Conservation (phyloP, 2,329 filamentous ascomycete genomes). For the Dothideomycetidae sp. region DNA sequence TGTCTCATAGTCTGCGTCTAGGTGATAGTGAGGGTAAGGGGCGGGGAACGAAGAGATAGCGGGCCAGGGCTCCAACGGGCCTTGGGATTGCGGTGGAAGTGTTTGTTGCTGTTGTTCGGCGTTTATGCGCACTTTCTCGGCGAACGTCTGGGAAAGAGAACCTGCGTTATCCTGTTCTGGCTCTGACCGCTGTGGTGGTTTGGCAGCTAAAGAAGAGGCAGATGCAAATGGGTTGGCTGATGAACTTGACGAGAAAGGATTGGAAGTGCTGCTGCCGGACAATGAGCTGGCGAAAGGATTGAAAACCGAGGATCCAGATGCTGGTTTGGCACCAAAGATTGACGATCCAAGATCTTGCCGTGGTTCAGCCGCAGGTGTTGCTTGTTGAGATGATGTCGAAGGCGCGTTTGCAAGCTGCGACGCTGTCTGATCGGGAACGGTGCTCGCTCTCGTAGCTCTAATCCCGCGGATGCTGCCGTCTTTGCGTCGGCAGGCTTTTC, state of each 20-base stretch:
- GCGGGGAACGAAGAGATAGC: slow-evolving; percentile 46
- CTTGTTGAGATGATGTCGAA: slow-evolving; percentile 12
- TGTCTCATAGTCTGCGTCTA: slow-evolving; percentile 84
- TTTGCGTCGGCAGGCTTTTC: slow-evolving; percentile 66
- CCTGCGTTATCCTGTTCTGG: slow-evolving; percentile 19
- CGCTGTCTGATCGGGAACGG: slow-evolving; percentile 8
- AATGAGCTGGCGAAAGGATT: slow-evolving; percentile 47
- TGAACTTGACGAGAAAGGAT: slow-evolving; percentile 49
- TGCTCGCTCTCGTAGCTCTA: slow-evolving; percentile 46
- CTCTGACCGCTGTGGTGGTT: slow-evolving; percentile 25
- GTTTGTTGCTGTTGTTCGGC: slow-evolving; percentile 23
- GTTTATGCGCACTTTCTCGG: slow-evolving; percentile 49
- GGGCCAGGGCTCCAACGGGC: slow-evolving; percentile 58
- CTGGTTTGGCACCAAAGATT: slow-evolving; percentile 50
- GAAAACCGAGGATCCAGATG: slow-evolving; percentile 19
- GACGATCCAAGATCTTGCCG: slow-evolving; percentile 48
- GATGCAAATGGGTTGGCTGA: slow-evolving; percentile 52
- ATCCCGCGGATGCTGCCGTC: slow-evolving; percentile 67
- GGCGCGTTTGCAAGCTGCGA: slow-evolving; percentile 21
- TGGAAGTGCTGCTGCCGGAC: slow-evolving; percentile 39
- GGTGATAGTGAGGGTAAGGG: slow-evolving; percentile 62
- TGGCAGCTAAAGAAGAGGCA: slow-evolving; percentile 29
- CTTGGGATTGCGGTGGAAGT: slow-evolving; percentile 13
- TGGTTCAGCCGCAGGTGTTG: slow-evolving; percentile 13
- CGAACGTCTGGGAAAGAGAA: slow-evolving; percentile 61